Percentiles rank a stretch among this genome's conserved stretches.
Conservation (phyloP, 2,329 filamentous ascomycete genomes). For the Metarhizium anisopliae region DNA sequence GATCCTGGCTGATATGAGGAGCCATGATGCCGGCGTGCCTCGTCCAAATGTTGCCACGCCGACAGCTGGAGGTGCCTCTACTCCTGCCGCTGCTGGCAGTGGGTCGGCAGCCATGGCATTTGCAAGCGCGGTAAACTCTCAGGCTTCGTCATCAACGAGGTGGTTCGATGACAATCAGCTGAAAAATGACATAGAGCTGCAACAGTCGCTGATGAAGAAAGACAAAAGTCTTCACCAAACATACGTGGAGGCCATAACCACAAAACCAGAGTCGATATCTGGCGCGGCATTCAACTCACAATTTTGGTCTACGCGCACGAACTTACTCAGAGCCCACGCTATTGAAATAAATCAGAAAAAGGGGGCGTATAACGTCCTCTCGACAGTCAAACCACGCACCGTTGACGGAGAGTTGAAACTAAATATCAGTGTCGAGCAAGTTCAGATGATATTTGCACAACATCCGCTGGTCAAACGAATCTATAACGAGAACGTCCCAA, state of each 20-base stretch:
- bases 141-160: constrained; percentile 41
- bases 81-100: constrained; percentile 25
- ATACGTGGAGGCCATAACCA: constrained; percentile 74
- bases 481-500: constrained; percentile 88
- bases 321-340: constrained; percentile 79
- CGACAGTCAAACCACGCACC: constrained; percentile 65
- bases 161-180: constrained; percentile 78
- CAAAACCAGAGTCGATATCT: constrained; percentile 77
- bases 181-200: constrained; percentile 69
- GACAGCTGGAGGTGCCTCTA: constrained; percentile 15
- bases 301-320: constrained; percentile 88
- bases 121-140: constrained; percentile 56
- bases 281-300: constrained; percentile 77
- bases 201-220: constrained; percentile 79
- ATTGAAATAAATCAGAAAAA: constrained; percentile 81
- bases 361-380: constrained; percentile 88
- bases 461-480: constrained; percentile 84
- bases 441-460: constrained; percentile 85
- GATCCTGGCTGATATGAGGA: constrained; percentile 63
- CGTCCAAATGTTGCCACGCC: constrained; percentile 30
- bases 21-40: constrained; percentile 39
- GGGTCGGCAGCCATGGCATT: constrained; percentile 68
- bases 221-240: constrained; percentile 69
- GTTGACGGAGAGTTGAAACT: constrained; percentile 55
- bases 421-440: constrained; percentile 83